These are phyloP conservation scores for Pythium sukuiense DNA, from an alignment of 352 stramenopile genomes.

Conservation along the genomic window DNA sequence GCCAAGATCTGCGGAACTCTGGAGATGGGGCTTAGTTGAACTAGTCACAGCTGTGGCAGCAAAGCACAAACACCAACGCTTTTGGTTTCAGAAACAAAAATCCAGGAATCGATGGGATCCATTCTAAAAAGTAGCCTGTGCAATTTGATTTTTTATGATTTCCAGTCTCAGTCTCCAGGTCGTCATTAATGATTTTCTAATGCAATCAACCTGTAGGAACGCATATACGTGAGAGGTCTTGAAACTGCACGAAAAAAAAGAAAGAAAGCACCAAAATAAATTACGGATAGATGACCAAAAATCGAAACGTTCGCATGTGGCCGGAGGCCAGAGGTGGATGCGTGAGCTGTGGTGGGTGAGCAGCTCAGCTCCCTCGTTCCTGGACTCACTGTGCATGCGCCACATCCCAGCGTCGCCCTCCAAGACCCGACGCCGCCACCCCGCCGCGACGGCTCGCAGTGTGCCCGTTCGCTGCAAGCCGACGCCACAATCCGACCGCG, in stretches of 20 bases:
- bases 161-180: neutral
- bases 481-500: neutral
- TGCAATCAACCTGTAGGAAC: constrained; percentile 5
- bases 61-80: neutral
- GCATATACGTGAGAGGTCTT: neutral
- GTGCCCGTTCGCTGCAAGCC: neutral
- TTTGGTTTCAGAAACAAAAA: constrained; percentile 4
- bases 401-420: neutral
- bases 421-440: neutral
- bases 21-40: constrained; percentile 15
- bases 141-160: neutral
- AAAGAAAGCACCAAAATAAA: constrained; percentile 28
- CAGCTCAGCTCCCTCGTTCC: neutral
- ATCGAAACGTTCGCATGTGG: constrained; percentile 32
- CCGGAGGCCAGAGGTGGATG: constrained; percentile 4
- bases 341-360: constrained; percentile 7
- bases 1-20: constrained; percentile 1
- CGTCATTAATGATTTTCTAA: neutral
- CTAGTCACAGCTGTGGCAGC: neutral
- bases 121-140: neutral
- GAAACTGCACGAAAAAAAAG: constrained; percentile 25
- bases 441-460: constrained; percentile 3
- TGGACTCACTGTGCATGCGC: neutral
- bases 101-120: neutral
- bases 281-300: constrained; percentile 28